Evolutionary conservation across 2,329 filamentous ascomycete species (phyloP).

Genomic region (Rosellinia necatrix): DNA sequence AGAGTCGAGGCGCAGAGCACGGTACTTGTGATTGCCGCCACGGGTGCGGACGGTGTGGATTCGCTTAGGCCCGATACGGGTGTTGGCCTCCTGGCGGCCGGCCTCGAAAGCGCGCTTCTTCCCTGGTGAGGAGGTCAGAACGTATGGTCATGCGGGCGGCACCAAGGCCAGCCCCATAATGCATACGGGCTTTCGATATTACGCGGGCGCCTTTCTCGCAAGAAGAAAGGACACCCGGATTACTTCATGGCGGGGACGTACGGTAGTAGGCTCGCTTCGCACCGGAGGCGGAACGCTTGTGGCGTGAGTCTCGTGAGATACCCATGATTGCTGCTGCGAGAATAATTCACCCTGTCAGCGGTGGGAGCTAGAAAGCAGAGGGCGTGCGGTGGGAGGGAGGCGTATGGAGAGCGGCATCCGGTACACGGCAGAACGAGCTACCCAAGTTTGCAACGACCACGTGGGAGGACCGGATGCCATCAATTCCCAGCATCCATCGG

Average conservation of each 20-base stretch:
- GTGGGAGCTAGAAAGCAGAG: no score
- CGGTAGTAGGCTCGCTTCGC: conserved; percentile 95
- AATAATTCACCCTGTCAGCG: conserved; percentile 35
- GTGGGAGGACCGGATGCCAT: neutral
- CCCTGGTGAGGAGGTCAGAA: conserved; percentile 78
- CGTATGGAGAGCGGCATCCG: no score
- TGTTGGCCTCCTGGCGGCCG: conserved; percentile 98
- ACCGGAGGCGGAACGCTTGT: conserved; percentile 99
- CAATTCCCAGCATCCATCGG: neutral
- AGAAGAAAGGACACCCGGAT: conserved; percentile 28
- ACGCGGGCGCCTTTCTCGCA: conserved; percentile 22
- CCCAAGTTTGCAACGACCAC: neutral
- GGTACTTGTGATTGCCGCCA: conserved; percentile 99
- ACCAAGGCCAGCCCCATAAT: conserved; percentile 37
- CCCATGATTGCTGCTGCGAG: conserved; percentile 85
- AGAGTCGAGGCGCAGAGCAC: conserved; percentile 95
- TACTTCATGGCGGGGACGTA: conserved; percentile 54
- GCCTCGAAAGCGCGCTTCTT: conserved; percentile 99
- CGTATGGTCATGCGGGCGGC: conserved; percentile 56
- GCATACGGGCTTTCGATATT: conserved; percentile 70
- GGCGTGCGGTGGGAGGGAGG: neutral
- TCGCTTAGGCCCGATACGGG: conserved; percentile 96
- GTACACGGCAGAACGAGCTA: neutral
- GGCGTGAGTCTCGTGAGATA: conserved; percentile 99
- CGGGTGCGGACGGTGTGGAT: conserved; percentile 96